These are phyloP conservation scores for Yamadazyma kitorensis DNA, from an alignment of 805 yeast species.

Conservation along the genomic window DNA sequence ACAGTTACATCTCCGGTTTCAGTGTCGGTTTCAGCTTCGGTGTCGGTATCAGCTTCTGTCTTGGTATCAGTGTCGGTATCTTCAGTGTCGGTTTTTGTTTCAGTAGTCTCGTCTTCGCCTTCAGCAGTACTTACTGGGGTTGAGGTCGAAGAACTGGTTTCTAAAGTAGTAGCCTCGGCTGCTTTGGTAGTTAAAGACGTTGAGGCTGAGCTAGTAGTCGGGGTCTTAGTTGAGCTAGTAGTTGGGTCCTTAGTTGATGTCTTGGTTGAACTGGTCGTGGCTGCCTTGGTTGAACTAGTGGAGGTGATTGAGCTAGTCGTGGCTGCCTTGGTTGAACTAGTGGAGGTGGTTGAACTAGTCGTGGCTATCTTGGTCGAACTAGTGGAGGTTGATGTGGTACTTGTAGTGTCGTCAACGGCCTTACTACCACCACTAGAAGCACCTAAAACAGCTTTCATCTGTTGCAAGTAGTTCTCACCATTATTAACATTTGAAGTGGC, in stretches of 20 bases:
- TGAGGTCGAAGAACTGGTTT: too few species aligned
- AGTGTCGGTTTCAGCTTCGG: neutral
- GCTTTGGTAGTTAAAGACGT: neutral
- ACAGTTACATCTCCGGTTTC: neutral
- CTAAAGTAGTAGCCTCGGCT: neutral
- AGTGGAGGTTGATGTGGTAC: conserved; percentile 4
- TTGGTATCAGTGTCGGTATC: neutral
- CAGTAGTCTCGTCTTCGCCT: neutral
- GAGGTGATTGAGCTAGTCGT: neutral
- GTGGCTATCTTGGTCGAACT: conserved; percentile 2
- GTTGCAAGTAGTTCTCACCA: conserved; percentile 25
- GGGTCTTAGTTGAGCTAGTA: conserved; percentile 1
- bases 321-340: neutral
- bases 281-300: neutral
- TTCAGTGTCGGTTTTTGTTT: neutral
- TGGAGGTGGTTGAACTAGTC: conserved; percentile 3
- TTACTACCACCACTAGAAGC: neutral
- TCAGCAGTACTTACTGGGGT: too few species aligned
- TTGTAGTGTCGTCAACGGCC: conserved; percentile 1
- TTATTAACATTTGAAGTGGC: conserved; percentile 28
- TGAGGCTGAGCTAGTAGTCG: neutral
- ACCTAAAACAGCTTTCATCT: conserved; percentile 40
- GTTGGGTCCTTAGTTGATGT: neutral
- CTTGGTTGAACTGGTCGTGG: conserved; percentile 1
- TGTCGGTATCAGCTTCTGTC: neutral